These are phyloP conservation scores for Trichomonas gallinae DNA, from an alignment of 208 protist genomes.

Conservation along the genomic window DNA sequence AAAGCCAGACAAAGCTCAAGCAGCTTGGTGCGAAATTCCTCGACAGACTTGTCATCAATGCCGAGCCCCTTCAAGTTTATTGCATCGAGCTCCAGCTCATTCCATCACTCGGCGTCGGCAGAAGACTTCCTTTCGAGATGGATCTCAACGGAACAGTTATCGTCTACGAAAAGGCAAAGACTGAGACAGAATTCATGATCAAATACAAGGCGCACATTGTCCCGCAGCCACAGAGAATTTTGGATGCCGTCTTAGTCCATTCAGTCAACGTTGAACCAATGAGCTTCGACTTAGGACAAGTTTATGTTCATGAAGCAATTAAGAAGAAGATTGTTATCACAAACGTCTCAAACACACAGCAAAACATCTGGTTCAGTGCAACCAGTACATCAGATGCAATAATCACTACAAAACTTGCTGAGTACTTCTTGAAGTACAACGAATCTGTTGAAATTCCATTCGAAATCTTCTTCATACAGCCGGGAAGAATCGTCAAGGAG, in stretches of 20 bases:
- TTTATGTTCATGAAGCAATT: background rate
- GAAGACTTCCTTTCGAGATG: background rate
- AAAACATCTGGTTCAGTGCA: background rate
- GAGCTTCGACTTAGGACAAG: background rate
- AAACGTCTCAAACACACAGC: background rate
- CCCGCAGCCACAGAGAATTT: background rate
- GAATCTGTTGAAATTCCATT: background rate
- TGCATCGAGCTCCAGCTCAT: background rate
- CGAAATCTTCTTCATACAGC: background rate
- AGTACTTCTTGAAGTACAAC: background rate
- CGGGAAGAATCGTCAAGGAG: background rate
- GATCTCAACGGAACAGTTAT: background rate
- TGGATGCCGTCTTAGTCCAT: background rate
- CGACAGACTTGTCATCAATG: background rate
- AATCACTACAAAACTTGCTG: background rate
- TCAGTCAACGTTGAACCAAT: background rate
- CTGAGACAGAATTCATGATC: background rate
- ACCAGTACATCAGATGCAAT: background rate
- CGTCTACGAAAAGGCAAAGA: background rate
- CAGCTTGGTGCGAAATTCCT: background rate
- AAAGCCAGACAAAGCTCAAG: background rate
- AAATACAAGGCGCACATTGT: background rate
- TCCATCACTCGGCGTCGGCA: background rate
- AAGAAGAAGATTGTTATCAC: background rate
- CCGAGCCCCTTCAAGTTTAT: background rate